Evolutionary conservation across 345 rosid species (phyloP).

Genomic region (Eutrema heterophyllum): DNA sequence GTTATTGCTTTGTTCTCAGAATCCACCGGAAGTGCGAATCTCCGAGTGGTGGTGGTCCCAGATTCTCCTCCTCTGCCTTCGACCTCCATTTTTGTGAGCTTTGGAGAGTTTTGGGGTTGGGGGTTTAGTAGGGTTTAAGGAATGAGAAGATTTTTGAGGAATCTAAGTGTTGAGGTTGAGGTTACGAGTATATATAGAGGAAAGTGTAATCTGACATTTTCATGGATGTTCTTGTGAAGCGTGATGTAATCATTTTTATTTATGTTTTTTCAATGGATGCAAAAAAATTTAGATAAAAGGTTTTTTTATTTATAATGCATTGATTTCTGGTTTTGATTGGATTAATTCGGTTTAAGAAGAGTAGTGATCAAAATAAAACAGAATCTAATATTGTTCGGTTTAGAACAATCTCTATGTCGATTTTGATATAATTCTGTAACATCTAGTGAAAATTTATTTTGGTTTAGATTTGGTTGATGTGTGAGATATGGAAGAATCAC

Average conservation of each 20-base stretch:
- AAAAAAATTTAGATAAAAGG: neutral
- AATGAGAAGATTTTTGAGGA: neutral
- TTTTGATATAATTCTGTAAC: neutral
- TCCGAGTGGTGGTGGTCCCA: conserved; percentile 13
- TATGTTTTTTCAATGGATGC: too few relatives aligned
- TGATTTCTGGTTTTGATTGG: neutral
- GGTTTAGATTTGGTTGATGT: neutral
- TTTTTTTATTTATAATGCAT: neutral
- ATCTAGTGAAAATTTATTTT: neutral
- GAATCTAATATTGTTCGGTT: neutral
- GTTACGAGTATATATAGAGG: conserved; percentile 24
- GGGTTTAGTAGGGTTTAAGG: neutral
- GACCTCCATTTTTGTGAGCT: conserved; percentile 14
- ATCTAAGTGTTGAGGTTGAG: conserved; percentile 5
- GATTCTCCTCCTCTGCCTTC: conserved; percentile 28
- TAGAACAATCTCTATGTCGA: neutral
- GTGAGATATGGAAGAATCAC: neutral
- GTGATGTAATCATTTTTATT: conserved; percentile 16
- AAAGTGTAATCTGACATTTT: conserved; percentile 19
- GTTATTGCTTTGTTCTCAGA: conserved; percentile 73
- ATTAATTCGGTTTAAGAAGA: neutral
- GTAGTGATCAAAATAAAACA: neutral
- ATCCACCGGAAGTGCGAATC: conserved; percentile 74
- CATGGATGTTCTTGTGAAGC: neutral
- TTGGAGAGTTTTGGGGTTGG: neutral